These are phyloP conservation scores for Sarcodon sp. DNA, from an alignment of 768 basidiomycete species.

Conservation along the genomic window DNA sequence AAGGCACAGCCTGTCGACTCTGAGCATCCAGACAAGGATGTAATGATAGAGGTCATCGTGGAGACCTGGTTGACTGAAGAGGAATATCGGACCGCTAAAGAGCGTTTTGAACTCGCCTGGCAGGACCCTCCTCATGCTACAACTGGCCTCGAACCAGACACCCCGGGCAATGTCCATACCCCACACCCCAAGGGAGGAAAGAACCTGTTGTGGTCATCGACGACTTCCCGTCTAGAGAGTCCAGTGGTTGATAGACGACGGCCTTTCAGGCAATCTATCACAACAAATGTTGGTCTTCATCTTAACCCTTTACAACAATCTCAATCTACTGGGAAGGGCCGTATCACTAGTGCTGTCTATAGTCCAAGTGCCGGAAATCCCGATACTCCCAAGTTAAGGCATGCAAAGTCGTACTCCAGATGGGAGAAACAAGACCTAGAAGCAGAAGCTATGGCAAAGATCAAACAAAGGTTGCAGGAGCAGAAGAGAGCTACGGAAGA, in stretches of 20 bases:
- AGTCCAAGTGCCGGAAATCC: slow-evolving; percentile 18
- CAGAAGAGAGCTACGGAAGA: not conserved
- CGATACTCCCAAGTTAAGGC: slow-evolving; percentile 43
- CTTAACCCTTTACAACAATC: slow-evolving; percentile 16
- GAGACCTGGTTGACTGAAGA: slow-evolving; percentile 72
- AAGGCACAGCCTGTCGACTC: slow-evolving; percentile 56
- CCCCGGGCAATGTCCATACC: slow-evolving; percentile 28
- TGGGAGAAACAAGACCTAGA: slow-evolving; percentile 85
- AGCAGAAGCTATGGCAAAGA: slow-evolving; percentile 63
- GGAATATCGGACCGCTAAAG: slow-evolving; percentile 54
- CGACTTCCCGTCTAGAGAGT: slow-evolving; percentile 23
- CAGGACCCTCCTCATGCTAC: slow-evolving; percentile 35
- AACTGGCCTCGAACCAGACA: slow-evolving; percentile 9
- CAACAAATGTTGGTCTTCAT: slow-evolving; percentile 28
- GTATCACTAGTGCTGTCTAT: slow-evolving; percentile 25
- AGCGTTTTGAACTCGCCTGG: slow-evolving; percentile 50
- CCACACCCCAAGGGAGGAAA: slow-evolving; percentile 39
- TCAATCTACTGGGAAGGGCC: slow-evolving; percentile 13
- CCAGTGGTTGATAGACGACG: slow-evolving; percentile 16
- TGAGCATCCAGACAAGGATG: slow-evolving; percentile 60
- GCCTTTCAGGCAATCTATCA: slow-evolving; percentile 34
- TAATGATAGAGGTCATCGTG: slow-evolving; percentile 59
- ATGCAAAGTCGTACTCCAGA: slow-evolving; percentile 46
- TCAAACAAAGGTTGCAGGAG: slow-evolving; percentile 37
- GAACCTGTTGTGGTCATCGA: slow-evolving; percentile 56